These are phyloP conservation scores for Amanita fuliginea DNA, from an alignment of 768 basidiomycete species.

Conservation along the genomic window DNA sequence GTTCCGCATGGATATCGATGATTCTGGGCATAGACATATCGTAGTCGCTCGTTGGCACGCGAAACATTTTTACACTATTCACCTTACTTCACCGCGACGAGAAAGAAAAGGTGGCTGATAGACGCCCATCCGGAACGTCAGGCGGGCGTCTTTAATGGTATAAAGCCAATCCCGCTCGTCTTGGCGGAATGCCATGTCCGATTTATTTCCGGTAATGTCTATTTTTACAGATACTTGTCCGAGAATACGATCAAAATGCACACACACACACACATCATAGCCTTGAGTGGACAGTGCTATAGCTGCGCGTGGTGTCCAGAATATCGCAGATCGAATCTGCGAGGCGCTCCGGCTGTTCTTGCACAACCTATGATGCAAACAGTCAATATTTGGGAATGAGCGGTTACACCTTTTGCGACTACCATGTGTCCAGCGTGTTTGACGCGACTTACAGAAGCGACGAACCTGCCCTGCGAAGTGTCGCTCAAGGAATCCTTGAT, in stretches of 20 bases:
- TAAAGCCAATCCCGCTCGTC: no score
- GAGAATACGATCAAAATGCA: no score
- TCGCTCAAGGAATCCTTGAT: conserved; percentile 34
- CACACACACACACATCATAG: no score
- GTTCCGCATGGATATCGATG: no score
- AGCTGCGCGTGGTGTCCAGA: conserved; percentile 14
- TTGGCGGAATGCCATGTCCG: neutral
- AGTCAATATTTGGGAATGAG: neutral
- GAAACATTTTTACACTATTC: no score
- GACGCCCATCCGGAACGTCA: no score
- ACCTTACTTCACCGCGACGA: no score
- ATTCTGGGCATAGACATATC: no score
- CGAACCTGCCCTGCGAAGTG: conserved; percentile 24
- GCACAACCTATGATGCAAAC: conserved; percentile 24
- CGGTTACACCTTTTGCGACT: conserved; percentile 4
- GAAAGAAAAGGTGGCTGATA: no score
- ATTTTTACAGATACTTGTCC: neutral
- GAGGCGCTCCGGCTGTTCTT: conserved; percentile 30
- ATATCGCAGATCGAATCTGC: conserved; percentile 23
- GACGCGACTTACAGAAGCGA: conserved; percentile 31
- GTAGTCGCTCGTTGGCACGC: no score
- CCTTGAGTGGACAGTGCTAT: conserved; percentile 8
- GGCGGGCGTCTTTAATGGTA: no score
- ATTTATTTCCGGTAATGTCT: neutral
- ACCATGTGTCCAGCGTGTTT: conserved; percentile 39